A percentile compares a stretch with the other conserved stretches of the same genome.
These are phyloP conservation scores for Malassezia obtusa DNA, from an alignment of 1,284 basidiomycete genomes.

Conservation along the genomic window DNA sequence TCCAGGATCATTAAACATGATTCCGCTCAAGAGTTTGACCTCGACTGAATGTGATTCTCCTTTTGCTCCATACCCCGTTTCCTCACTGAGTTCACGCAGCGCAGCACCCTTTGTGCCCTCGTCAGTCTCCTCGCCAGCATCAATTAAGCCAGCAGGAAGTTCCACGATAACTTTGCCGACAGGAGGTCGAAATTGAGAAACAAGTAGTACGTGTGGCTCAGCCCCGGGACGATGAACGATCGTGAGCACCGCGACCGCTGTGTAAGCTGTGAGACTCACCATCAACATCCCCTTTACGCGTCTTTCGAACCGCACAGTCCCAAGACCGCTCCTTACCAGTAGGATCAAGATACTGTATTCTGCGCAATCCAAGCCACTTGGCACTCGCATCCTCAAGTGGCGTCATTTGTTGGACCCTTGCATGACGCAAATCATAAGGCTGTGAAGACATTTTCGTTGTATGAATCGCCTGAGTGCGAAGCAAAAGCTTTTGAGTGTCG, in stretches of 20 bases:
- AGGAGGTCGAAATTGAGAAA: constrained; percentile 39
- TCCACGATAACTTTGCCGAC: constrained; percentile 38
- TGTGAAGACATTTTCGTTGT: constrained; percentile 24
- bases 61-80: constrained; percentile 42
- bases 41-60: constrained; percentile 26
- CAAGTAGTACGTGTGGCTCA: constrained; percentile 34
- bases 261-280: constrained; percentile 12
- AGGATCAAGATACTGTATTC: constrained; percentile 44
- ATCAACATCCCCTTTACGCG: constrained; percentile 41
- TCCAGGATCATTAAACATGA: constrained; percentile 43
- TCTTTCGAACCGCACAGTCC: constrained; percentile 44
- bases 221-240: constrained; percentile 32
- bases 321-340: constrained; percentile 38
- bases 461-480: no score
- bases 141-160: constrained; percentile 45
- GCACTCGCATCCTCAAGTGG: constrained; percentile 30
- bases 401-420: constrained; percentile 19
- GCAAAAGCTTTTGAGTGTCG: no score
- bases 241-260: constrained; percentile 39
- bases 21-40: constrained; percentile 26
- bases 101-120: constrained; percentile 38
- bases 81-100: constrained; percentile 38
- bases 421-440: constrained; percentile 2
- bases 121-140: constrained; percentile 38
- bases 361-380: constrained; percentile 42